These are phyloP conservation scores for Scleroderma bovista DNA, from an alignment of 768 basidiomycete genomes.

Conservation along the genomic window DNA sequence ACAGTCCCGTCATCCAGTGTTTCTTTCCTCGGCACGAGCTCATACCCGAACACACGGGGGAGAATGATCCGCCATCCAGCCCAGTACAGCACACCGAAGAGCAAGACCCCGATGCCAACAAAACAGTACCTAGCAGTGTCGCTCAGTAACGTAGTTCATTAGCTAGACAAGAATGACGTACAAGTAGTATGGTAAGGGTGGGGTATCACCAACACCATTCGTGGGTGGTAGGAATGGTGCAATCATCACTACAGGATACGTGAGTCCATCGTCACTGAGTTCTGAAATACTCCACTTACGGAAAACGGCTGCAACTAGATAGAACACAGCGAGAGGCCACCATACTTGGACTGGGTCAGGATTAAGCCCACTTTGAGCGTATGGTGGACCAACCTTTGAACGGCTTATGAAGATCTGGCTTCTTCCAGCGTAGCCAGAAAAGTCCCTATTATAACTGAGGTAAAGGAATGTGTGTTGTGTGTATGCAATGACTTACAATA, in stretches of 20 bases:
- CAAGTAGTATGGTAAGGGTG: conserved; percentile 56
- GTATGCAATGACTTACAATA: conserved; percentile 34
- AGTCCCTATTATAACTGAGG: conserved; percentile 33
- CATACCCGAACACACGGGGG: conserved; percentile 44
- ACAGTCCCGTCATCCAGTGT: conserved; percentile 47
- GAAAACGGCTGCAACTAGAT: conserved; percentile 45
- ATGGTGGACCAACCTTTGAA: conserved; percentile 41
- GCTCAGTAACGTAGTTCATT: neutral
- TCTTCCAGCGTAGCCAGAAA: conserved; percentile 50
- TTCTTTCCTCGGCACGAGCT: conserved; percentile 45
- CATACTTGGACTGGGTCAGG: conserved; percentile 34
- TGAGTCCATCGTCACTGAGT: neutral
- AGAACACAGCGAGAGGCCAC: conserved; percentile 51
- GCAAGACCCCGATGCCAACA: conserved; percentile 46
- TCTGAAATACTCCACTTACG: conserved; percentile 30
- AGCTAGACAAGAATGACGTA: conserved; percentile 8
- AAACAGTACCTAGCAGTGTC: conserved; percentile 40
- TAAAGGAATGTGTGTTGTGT: too few species aligned
- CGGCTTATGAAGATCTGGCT: conserved; percentile 42
- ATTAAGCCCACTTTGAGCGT: neutral
- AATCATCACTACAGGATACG: conserved; percentile 37
- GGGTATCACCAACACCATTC: conserved; percentile 52
- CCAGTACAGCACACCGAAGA: conserved; percentile 48
- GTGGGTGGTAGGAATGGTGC: conserved; percentile 52
- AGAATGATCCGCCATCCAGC: conserved; percentile 46